Conservation (phyloP, 441 rosid genomes). For the Gossypium trilobum region DNA sequence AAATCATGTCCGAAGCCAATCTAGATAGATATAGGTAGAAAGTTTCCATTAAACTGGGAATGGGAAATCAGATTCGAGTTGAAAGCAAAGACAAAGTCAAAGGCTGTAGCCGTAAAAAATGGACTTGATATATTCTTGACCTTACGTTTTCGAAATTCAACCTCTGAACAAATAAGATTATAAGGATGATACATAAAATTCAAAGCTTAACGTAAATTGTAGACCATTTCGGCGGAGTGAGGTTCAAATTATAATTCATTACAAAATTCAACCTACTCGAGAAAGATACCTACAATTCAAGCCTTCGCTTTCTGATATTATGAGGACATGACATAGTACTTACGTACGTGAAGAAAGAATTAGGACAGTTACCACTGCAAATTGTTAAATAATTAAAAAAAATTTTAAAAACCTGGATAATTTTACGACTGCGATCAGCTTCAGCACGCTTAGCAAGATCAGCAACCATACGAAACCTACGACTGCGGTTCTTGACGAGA, state of each 20-base stretch:
- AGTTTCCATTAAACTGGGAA: neutral
- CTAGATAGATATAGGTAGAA: neutral
- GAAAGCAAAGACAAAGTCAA: neutral
- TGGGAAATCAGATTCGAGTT: neutral
- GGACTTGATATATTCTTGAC: neutral
- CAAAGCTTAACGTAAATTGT: neutral
- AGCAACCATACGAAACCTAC: conserved; percentile 45
- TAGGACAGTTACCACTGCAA: neutral
- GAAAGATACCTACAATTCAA: neutral
- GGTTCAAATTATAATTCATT: neutral
- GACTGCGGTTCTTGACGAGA: conserved; percentile 39
- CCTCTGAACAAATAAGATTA: neutral
- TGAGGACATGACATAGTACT: neutral
- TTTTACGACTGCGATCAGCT: conserved; percentile 32
- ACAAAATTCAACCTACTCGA: neutral
- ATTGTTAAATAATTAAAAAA: neutral
- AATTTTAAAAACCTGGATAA: conserved; percentile 29
- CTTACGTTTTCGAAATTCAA: neutral
- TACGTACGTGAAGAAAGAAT: neutral
- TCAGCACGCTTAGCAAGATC: conserved; percentile 45
- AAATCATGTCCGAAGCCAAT: neutral
- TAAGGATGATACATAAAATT: neutral
- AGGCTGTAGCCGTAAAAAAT: neutral
- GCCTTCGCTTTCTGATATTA: neutral
- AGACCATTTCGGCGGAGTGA: neutral